These are phyloP conservation scores for Inonotus hispidus DNA, from an alignment of 1,284 basidiomycete species.

Conservation along the genomic window DNA sequence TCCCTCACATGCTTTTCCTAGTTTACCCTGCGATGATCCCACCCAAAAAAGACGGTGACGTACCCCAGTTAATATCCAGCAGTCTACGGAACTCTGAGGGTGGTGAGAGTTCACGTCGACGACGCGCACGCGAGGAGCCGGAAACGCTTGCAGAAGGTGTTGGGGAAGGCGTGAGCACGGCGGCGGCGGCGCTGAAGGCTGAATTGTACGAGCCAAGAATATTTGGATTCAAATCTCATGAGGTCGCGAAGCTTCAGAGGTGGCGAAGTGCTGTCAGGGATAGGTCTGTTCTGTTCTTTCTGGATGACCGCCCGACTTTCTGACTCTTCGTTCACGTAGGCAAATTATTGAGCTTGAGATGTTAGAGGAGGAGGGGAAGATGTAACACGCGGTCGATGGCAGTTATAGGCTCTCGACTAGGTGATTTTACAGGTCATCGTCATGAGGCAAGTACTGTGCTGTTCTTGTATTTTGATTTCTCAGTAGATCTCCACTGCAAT, in stretches of 20 bases:
- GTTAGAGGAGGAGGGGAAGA: conserved; percentile 31
- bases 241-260: conserved; percentile 85
- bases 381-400: not conserved
- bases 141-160: conserved; percentile 46
- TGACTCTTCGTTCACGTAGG: conserved; percentile 25
- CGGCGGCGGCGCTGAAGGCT: conserved; percentile 78
- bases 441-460: not conserved
- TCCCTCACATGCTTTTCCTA: conserved; percentile 93
- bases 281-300: conserved; percentile 44
- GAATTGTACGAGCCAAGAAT: conserved; percentile 88
- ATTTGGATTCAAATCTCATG: conserved; percentile 92
- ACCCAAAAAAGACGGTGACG: conserved; percentile 75
- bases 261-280: conserved; percentile 92
- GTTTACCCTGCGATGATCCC: conserved; percentile 90
- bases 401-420: not conserved
- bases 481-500: too few species aligned
- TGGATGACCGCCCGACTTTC: not conserved
- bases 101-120: conserved; percentile 34
- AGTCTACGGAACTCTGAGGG: conserved; percentile 27
- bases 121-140: conserved; percentile 46
- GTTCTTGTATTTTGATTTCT: not conserved
- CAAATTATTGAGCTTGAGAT: conserved; percentile 45
- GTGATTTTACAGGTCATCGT: too few species aligned
- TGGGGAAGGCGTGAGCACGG: conserved; percentile 65
- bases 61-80: conserved; percentile 23